Evolutionary conservation across 805 yeast species (phyloP), one percentile per base, ranked within the genome.

Genomic region (Pichia nakasei): DNA sequence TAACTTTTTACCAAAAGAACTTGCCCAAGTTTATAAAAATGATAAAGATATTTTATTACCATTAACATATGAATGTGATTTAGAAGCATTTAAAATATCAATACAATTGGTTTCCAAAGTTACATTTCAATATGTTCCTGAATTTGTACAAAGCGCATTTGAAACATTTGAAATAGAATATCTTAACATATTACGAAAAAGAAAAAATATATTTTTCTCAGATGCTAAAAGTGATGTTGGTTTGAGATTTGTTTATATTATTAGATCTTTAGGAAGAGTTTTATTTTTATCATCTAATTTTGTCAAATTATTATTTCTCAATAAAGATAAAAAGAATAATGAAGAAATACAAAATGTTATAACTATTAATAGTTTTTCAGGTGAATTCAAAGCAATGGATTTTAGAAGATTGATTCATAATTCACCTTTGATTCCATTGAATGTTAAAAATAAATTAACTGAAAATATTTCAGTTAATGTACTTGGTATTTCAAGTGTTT

Each of bases 31-130:
- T 26, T 38, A 34, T 31, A 26, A 36, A 35, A 27, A 13, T 12
- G 41, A 48, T 17, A 39, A 35, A 8, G 13, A 26, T 7, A 35
- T 38, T 13, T 33, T 47, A 15, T 19, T 31, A 27, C 34, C 70
- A 15, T 86, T 95, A 94, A 70, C 83, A n/a, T 53, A 69, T 27
- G 64, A 72, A 38, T 82, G 87, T 56, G 95, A 87, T 58, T 54
- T 71, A 47, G 65, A 73, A n/a, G 72, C 81, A 63, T 84, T 81
- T 61, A 66, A 65, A 35, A 55, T 68, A 4, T 62, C 73, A 56
- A 67, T 81, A 20, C 75, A 73, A 50, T 71, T 80, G 73, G 61
- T 86, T 48, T 72, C 81, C 4, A 81, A 80, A 22, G 63, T 83
- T 45, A 76, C 78, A 15, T 61, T 80, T 35, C 82, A 78, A 48